Percentiles rank a stretch among this genome's conserved stretches.
Evolutionary conservation across 305 asterid species (phyloP).

Genomic region (Fraxinus paxiana): DNA sequence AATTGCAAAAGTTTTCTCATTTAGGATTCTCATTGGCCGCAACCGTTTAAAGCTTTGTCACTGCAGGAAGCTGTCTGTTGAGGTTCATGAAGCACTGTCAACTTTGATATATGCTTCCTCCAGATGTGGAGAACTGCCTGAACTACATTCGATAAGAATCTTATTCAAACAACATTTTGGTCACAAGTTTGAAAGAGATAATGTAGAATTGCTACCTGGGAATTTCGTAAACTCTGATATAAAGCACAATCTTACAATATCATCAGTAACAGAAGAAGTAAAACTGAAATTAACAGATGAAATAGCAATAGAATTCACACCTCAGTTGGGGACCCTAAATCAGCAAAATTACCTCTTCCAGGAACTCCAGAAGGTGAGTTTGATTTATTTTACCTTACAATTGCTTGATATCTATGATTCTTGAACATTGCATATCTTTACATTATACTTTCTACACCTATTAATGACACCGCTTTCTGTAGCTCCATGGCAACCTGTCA

Average conservation of each 20-base stretch:
- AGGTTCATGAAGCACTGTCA: constrained; percentile 31
- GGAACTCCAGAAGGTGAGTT: background rate
- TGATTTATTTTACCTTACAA: background rate
- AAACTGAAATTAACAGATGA: constrained; percentile 24
- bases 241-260: constrained; percentile 10
- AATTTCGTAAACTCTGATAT: constrained; percentile 24
- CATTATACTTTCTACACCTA: background rate
- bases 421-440: background rate
- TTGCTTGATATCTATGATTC: background rate
- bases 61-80: constrained; percentile 29
- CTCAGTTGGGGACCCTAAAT: background rate
- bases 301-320: constrained; percentile 20
- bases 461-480: background rate
- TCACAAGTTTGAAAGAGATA: constrained; percentile 25
- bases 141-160: constrained; percentile 27
- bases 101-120: constrained; percentile 41
- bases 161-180: constrained; percentile 31
- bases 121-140: constrained; percentile 39
- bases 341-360: background rate
- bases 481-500: background rate
- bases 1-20: background rate
- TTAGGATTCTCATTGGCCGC: background rate
- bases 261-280: constrained; percentile 17
- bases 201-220: constrained; percentile 33
- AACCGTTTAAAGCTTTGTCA: background rate